Evolutionary conservation across 208 protist species (phyloP), one percentile per base, ranked within the genome.

Genomic region (Trichomonas tenax): DNA sequence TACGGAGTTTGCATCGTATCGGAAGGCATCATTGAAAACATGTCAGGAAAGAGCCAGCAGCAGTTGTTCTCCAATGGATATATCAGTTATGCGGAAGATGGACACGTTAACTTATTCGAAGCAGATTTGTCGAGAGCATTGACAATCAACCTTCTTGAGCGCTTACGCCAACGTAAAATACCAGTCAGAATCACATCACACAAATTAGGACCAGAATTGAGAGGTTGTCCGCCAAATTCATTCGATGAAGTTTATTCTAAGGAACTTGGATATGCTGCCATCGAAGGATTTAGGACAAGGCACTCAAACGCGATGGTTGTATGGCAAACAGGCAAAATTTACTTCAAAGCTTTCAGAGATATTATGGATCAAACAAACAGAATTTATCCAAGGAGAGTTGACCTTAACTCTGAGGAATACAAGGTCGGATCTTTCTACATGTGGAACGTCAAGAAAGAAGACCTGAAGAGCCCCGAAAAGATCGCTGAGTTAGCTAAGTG

Each of bases 171-270:
- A 41, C 36, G 63, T 1, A 58, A 51, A 31, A 40, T 63, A 31
- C 3, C 38, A 26, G 48, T 96, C 38, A 84, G n/a, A 38, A 63
- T 97, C 23, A 63, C 44, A 45, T 36, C 86, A 14, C 82, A 96
- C 51, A 93, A 93, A 26, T 34, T 97, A 10, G 96, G 96, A 72
- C 96, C 82, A 41, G 96, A 97, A 82, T 88, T 97, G n/a, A 86
- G 96, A 88, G 88, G 93, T 45, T 86, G 44, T 95, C n/a, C 49
- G 36, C 96, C 96, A 26, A 97, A 96, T 81, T 49, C 95, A 31
- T 96, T 82, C 36, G 96, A 97, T 48, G 45, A 49, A 41, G 96
- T 96, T 89, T 97, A 96, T 34, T 86, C 96, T 17, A 31, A 63
- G 46, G 95, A 96, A 89, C 72, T 97, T 34, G 96, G 96, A 36